Evolutionary conservation across 1,284 basidiomycete genomes (phyloP).

Genomic region (Cronartium quercuum): DNA sequence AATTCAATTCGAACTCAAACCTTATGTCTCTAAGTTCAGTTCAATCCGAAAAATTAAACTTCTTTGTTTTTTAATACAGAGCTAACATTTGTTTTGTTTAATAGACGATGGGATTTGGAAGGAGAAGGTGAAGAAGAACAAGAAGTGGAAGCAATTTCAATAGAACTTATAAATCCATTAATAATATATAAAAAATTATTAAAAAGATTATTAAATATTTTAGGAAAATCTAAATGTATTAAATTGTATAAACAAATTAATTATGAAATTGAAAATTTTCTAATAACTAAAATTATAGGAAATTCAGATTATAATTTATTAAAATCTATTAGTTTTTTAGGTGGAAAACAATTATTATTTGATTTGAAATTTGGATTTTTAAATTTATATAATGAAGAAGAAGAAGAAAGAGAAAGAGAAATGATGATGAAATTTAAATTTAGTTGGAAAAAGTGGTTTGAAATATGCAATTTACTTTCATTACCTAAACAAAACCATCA

Average conservation of each 20-base stretch:
- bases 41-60: neutral
- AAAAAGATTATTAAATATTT: neutral
- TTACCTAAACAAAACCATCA: no score
- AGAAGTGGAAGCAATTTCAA: neutral
- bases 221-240: neutral
- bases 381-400: no score
- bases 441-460: no score
- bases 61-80: neutral
- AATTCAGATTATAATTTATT: neutral
- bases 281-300: neutral
- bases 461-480: no score
- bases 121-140: neutral
- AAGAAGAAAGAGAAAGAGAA: no score
- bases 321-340: neutral
- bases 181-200: neutral
- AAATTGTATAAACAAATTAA: neutral
- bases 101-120: slow-evolving; percentile 26
- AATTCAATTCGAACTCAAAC: neutral
- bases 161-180: neutral
- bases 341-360: neutral
- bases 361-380: neutral
- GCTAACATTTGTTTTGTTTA: neutral
- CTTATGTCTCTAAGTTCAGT: slow-evolving; percentile 19
- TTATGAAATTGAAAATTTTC: neutral
- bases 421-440: no score